Percentiles rank a stretch among this genome's conserved stretches.
phyloP scores from a whole-genome alignment of 2,329 filamentous ascomycete genomes.

The Aspergillus hortae region DNA sequence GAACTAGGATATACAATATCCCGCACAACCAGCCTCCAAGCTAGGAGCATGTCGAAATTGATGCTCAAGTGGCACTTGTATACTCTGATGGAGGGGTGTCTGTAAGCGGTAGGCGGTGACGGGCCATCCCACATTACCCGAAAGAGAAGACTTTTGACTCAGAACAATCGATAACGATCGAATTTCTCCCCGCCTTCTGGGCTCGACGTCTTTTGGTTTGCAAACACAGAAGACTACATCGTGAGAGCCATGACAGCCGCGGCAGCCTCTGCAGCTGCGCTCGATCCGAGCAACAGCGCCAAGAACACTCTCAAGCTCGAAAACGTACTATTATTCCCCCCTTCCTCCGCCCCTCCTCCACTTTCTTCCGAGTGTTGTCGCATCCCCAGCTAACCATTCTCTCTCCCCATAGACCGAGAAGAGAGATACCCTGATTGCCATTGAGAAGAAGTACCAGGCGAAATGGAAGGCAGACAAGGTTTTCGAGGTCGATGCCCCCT shows the following conservation, averaged over 20 bases:
- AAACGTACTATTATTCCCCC: conserved; percentile 39
- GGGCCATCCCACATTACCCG: conserved; percentile 15
- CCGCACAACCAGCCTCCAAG: too few relatives aligned
- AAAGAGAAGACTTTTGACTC: conserved; percentile 3
- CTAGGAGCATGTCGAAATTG: too few relatives aligned
- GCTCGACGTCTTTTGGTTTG: conserved; percentile 20
- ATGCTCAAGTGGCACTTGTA: not conserved
- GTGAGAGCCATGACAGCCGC: conserved; percentile 38
- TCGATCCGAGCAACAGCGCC: conserved; percentile 53
- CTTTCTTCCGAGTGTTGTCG: conserved; percentile 7
- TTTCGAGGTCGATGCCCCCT: conserved; percentile 84
- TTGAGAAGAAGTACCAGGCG: conserved; percentile 87
- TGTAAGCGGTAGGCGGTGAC: conserved; percentile 15
- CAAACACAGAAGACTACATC: conserved; percentile 22
- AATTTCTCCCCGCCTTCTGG: conserved; percentile 7
- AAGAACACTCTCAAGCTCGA: conserved; percentile 65
- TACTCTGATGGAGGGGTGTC: not conserved
- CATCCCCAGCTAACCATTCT: conserved; percentile 12
- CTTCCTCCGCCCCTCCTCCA: conserved; percentile 23
- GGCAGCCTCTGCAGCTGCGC: conserved; percentile 52
- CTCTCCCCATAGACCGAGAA: conserved; percentile 26
- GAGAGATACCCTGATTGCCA: conserved; percentile 30
- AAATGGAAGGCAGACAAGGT: conserved; percentile 73
- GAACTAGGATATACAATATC: too few relatives aligned
- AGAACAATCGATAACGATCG: conserved; percentile 8